Evolutionary conservation across 768 basidiomycete genomes (phyloP).

Genomic region (Fomitopsis pulvina): DNA sequence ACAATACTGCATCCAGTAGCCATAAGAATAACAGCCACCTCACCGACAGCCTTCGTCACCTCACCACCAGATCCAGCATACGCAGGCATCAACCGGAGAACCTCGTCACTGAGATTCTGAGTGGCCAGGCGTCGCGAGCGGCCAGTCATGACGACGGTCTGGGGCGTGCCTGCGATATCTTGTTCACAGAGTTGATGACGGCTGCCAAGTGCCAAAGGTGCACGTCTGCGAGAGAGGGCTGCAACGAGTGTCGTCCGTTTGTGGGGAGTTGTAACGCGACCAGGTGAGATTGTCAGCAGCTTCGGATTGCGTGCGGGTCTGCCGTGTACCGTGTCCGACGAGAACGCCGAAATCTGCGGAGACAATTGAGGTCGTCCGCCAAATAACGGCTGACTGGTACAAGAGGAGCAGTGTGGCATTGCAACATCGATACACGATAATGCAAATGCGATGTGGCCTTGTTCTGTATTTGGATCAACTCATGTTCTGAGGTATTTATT

Average conservation of each 20-base stretch:
- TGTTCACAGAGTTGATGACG: conserved; percentile 39
- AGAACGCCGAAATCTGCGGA: conserved; percentile 32
- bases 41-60: conserved; percentile 79
- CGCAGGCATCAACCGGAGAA: conserved; percentile 55
- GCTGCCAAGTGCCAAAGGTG: conserved; percentile 55
- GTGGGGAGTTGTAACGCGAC: conserved; percentile 47
- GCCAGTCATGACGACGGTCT: conserved; percentile 62
- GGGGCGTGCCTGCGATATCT: conserved; percentile 17
- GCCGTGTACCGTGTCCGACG: conserved; percentile 71
- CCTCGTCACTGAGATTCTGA: conserved; percentile 66
- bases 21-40: conserved; percentile 74
- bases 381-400: no score
- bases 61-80: conserved; percentile 50
- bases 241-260: conserved; percentile 13
- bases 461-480: no score
- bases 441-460: no score
- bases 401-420: no score
- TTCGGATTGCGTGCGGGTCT: conserved; percentile 67
- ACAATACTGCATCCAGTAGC: conserved; percentile 53
- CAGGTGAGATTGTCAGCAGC: conserved; percentile 81
- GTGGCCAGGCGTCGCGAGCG: conserved; percentile 69
- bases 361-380: no score
- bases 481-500: no score
- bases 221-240: conserved; percentile 49
- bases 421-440: no score